phyloP scores from a whole-genome alignment of 331 rosid species.

The Prunus yedoensis region DNA sequence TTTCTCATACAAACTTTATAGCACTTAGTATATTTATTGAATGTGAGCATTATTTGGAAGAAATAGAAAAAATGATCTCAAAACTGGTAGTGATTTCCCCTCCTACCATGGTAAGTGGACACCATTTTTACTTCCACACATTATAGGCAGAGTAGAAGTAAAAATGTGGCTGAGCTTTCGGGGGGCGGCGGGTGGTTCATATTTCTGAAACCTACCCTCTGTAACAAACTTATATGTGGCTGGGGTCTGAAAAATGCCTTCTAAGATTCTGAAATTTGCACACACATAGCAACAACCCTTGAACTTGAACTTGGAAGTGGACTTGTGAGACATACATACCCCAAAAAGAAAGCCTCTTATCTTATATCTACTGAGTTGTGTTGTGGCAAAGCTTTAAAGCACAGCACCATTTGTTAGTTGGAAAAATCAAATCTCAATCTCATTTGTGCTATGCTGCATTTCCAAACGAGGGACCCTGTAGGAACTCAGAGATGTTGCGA shows the following conservation, averaged over 20 bases:
- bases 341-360: too few species aligned
- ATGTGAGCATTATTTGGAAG: background rate
- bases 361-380: too few species aligned
- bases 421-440: background rate
- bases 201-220: too few species aligned
- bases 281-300: too few species aligned
- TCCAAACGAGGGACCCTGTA: background rate
- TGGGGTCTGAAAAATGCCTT: background rate
- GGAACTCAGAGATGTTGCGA: slow-evolving; percentile 13
- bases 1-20: background rate
- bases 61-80: background rate
- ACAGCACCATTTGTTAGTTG: background rate
- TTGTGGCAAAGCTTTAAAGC: background rate
- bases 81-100: background rate
- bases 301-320: too few species aligned
- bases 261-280: background rate
- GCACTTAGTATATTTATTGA: background rate
- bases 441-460: background rate
- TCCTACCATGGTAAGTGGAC: background rate
- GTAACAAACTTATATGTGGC: background rate
- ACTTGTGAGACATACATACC: too few species aligned
- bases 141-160: background rate
- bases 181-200: too few species aligned
- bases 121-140: background rate
- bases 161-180: background rate